These are phyloP conservation scores for Fusarium sp. DNA, from an alignment of 2,329 filamentous ascomycete genomes.

Conservation along the genomic window DNA sequence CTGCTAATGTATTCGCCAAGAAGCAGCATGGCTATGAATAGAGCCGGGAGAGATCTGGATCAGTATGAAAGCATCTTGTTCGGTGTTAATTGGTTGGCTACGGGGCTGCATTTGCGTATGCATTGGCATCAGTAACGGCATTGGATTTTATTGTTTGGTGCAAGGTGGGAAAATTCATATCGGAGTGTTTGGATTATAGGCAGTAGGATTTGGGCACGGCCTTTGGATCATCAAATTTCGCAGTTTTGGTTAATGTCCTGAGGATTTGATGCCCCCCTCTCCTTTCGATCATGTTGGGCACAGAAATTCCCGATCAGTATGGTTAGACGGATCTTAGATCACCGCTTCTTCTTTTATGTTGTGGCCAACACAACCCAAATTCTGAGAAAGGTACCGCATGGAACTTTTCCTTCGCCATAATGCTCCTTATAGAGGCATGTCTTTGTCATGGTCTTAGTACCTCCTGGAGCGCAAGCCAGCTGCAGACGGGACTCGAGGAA, in stretches of 20 bases:
- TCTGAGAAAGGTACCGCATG: background rate
- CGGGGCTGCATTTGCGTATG: background rate
- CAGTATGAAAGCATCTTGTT: conserved; percentile 19
- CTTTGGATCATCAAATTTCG: background rate
- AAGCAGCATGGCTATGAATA: background rate
- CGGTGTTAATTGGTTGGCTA: conserved; percentile 10
- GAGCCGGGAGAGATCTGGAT: background rate
- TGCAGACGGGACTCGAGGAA: background rate
- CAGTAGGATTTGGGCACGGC: background rate
- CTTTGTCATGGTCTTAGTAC: background rate
- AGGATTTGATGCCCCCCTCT: background rate
- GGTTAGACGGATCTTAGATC: background rate
- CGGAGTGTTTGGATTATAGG: conserved; percentile 11
- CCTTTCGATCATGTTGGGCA: background rate
- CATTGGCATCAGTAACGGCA: conserved; percentile 3
- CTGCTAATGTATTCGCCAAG: conserved; percentile 1
- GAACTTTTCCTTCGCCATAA: background rate
- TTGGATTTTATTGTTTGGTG: background rate
- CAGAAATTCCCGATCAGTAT: background rate
- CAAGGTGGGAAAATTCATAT: background rate
- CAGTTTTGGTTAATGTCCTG: background rate
- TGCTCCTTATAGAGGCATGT: background rate
- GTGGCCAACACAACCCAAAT: background rate
- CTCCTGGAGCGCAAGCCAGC: background rate
- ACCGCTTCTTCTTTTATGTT: background rate